Conservation (phyloP, 73 alveolate genomes). For the Durusdinium trenchii region DNA sequence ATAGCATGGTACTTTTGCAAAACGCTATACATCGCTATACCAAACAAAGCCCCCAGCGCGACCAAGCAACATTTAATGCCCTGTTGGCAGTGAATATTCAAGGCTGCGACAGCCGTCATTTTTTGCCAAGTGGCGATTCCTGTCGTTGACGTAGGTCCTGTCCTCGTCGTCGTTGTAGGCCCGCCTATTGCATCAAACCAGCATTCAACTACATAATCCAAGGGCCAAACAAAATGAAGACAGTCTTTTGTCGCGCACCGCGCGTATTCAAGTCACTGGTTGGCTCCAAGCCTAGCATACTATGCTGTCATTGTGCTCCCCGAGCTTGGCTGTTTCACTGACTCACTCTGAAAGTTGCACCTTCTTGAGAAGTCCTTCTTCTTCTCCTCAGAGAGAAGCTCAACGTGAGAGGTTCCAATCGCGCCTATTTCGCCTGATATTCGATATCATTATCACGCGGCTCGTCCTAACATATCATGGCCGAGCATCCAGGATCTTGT, state of each 20-base stretch:
- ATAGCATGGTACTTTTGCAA: too few relatives aligned
- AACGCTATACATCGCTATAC: too few relatives aligned
- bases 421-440: not conserved
- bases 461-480: not conserved
- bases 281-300: too few relatives aligned
- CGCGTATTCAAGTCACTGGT: too few relatives aligned
- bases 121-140: constrained; percentile 78
- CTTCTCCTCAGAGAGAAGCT: constrained; percentile 52
- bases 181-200: constrained; percentile 54
- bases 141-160: constrained; percentile 81
- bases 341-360: too few relatives aligned
- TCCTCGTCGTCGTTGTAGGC: constrained; percentile 94
- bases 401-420: not conserved
- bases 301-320: too few relatives aligned
- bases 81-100: too few relatives aligned
- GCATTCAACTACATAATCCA: not conserved
- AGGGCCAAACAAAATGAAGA: not conserved
- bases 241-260: too few relatives aligned
- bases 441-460: not conserved
- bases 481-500: constrained; percentile 68
- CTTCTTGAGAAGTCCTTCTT: constrained; percentile 95
- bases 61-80: too few relatives aligned
- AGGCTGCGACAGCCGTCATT: too few relatives aligned
- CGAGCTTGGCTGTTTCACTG: too few relatives aligned
- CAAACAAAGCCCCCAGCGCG: too few relatives aligned